A percentile compares a stretch with the other conserved stretches of the same genome.
Conservation (phyloP, 1,284 basidiomycete species). For the Caloboletus firmus region DNA sequence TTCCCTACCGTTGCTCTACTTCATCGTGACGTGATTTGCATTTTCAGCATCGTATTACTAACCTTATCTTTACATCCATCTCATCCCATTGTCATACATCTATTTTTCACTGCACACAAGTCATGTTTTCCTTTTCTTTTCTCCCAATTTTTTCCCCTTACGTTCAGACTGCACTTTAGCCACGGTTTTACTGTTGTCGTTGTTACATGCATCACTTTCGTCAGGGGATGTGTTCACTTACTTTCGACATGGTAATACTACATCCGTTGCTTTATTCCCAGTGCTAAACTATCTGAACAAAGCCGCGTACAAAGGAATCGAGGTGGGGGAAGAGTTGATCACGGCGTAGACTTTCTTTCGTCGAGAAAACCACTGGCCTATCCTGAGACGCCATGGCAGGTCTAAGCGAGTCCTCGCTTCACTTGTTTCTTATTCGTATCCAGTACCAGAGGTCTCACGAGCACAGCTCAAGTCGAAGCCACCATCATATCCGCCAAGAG, state of each 20-base stretch:
- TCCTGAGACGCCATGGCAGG: too few species aligned
- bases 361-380: too few species aligned
- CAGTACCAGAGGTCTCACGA: too few species aligned
- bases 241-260: conserved; percentile 14
- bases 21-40: conserved; percentile 4
- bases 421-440: too few species aligned
- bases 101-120: conserved; percentile 3
- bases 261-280: too few species aligned
- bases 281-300: too few species aligned
- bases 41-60: conserved; percentile 23
- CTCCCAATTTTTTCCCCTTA: not conserved
- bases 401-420: too few species aligned
- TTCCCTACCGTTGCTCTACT: not conserved
- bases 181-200: conserved; percentile 11
- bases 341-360: too few species aligned
- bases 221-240: conserved; percentile 10
- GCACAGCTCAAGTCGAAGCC: too few species aligned
- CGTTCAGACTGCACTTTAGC: conserved; percentile 20
- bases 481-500: too few species aligned
- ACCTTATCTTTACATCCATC: conserved; percentile 18
- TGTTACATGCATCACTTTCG: conserved; percentile 11
- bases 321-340: too few species aligned
- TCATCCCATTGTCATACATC: conserved; percentile 6
- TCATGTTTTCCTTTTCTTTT: not conserved
- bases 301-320: too few species aligned